Percentiles rank a stretch among this genome's conserved stretches.
Conservation (phyloP, 169 alveolate genomes). For the Neospora caninum region DNA sequence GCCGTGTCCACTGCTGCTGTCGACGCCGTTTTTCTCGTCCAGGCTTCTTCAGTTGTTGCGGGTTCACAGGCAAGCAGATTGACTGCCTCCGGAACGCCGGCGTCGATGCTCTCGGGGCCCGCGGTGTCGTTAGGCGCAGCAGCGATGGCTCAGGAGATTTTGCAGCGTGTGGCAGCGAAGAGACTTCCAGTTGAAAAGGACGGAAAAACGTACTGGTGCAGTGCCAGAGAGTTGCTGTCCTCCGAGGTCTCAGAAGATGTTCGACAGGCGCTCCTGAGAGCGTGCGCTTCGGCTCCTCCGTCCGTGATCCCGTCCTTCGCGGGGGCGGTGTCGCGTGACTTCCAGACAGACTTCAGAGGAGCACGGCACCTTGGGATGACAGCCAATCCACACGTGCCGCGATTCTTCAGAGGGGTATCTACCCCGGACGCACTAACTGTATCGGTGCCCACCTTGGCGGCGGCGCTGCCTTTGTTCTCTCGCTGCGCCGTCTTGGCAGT, state of each 20-base stretch:
- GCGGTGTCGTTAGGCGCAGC: not conserved
- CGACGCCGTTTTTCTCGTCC: not conserved
- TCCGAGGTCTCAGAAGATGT: not conserved
- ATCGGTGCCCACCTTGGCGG: not conserved
- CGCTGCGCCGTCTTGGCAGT: not conserved
- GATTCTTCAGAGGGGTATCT: not conserved
- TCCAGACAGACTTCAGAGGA: too few relatives aligned
- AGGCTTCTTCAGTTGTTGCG: not conserved
- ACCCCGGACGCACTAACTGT: not conserved
- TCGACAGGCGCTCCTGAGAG: not conserved
- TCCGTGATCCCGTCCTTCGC: not conserved
- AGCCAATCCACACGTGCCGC: too few relatives aligned
- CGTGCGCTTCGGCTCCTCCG: not conserved
- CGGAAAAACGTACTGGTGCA: not conserved
- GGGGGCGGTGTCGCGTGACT: not conserved
- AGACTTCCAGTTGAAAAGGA: not conserved
- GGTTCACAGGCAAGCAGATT: not conserved
- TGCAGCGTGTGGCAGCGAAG: not conserved
- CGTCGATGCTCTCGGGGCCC: too few relatives aligned
- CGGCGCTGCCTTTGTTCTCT: not conserved
- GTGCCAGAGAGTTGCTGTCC: not conserved
- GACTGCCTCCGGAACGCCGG: not conserved
- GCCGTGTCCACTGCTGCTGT: not conserved
- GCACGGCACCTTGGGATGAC: too few relatives aligned
- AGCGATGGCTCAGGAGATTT: not conserved